Conservation (phyloP, 176 grass and related monocot genomes). For the Paspalum notatum region DNA sequence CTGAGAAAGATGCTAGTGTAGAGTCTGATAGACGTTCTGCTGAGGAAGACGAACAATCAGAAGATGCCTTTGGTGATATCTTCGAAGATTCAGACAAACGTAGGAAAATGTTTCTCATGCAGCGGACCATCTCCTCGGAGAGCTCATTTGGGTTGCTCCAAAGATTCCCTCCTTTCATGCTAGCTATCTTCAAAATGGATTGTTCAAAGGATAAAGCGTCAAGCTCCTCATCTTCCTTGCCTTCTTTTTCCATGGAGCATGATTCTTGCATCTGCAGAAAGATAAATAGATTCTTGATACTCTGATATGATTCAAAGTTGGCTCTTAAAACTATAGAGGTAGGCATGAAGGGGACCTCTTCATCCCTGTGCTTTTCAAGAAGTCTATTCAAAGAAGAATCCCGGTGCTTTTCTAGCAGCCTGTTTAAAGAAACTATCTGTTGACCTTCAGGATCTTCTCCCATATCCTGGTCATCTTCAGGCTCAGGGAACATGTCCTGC, state of each 20-base stretch:
- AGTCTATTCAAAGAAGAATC: conserved; percentile 61
- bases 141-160: conserved; percentile 87
- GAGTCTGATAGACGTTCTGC: conserved; percentile 66
- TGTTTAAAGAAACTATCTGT: conserved; percentile 52
- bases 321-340: conserved; percentile 21
- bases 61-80: conserved; percentile 52
- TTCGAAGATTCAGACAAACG: conserved; percentile 90
- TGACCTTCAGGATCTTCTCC: conserved; percentile 47
- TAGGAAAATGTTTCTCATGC: conserved; percentile 99
- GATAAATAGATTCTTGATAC: conserved; percentile 15
- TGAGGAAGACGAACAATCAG: conserved; percentile 77
- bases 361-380: conserved; percentile 65
- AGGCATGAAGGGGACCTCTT: conserved; percentile 62
- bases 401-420: conserved; percentile 54
- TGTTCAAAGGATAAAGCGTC: conserved; percentile 57
- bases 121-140: conserved; percentile 96
- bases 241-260: conserved; percentile 32
- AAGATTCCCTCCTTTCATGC: conserved; percentile 61
- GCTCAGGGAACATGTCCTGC: conserved; percentile 54
- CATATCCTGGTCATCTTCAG: conserved; percentile 48
- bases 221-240: conserved; percentile 49
- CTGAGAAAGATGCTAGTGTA: conserved; percentile 72
- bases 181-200: conserved; percentile 57
- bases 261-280: conserved; percentile 57
- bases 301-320: not conserved